These are phyloP conservation scores for Pythium biforme DNA, from an alignment of 352 stramenopile genomes.

Conservation along the genomic window DNA sequence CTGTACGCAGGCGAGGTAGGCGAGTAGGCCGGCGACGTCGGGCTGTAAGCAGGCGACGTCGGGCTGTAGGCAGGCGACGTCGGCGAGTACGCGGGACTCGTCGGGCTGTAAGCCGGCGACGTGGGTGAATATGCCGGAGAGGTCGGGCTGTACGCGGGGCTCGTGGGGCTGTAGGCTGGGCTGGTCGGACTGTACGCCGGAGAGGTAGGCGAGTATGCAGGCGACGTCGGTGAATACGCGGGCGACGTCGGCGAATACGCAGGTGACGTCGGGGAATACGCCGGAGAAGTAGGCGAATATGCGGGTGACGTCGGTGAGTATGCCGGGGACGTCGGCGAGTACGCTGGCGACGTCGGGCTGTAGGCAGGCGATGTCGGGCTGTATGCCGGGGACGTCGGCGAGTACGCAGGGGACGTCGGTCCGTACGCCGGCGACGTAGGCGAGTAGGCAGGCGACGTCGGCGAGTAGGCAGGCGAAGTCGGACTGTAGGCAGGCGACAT, in stretches of 20 bases:
- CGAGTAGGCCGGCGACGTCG: conserved; percentile 88
- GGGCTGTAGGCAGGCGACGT: conserved; percentile 82
- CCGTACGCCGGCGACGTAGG: conserved; percentile 76
- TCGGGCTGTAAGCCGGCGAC: conserved; percentile 74
- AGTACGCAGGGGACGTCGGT: conserved; percentile 67
- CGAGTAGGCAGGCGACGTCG: conserved; percentile 78
- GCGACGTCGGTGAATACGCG: conserved; percentile 47
- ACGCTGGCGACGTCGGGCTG: conserved; percentile 50
- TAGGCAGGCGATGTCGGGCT: conserved; percentile 31
- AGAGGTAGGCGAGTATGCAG: conserved; percentile 64
- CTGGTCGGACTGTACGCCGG: conserved; percentile 68
- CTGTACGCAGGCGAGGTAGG: conserved; percentile 85
- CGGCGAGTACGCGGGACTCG: conserved; percentile 70
- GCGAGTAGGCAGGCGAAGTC: conserved; percentile 61
- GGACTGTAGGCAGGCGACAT: conserved; percentile 89
- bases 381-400: conserved; percentile 41
- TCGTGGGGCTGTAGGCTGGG: conserved; percentile 66
- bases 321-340: conserved; percentile 77
- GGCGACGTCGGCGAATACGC: conserved; percentile 75
- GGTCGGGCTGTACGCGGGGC: conserved; percentile 66
- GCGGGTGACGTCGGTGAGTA: conserved; percentile 72
- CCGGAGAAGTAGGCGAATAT: conserved; percentile 65
- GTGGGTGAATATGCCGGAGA: conserved; percentile 82
- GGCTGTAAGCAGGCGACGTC: conserved; percentile 79
- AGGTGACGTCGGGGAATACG: conserved; percentile 55